phyloP scores from a whole-genome alignment of 106 monocot genomes.

The Agapanthus africanus region DNA sequence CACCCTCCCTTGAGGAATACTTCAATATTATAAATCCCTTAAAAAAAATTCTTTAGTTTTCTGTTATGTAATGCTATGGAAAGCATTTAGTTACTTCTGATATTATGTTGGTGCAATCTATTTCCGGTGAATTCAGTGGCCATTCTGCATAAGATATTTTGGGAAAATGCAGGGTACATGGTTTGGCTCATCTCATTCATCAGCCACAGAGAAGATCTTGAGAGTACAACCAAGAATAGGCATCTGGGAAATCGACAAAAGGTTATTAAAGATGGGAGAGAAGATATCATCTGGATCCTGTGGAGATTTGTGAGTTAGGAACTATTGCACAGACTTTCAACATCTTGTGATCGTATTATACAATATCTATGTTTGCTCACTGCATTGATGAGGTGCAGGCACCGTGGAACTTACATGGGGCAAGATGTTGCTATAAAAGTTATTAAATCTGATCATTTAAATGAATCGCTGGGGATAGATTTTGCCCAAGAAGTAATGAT shows the following conservation, averaged over 20 bases:
- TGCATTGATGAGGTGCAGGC: conserved; percentile 32
- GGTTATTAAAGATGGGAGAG: conserved; percentile 54
- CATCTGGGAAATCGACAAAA: conserved; percentile 65
- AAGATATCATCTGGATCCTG: conserved; percentile 74
- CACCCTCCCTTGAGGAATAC: too few relatives aligned
- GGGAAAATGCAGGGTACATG: conserved; percentile 40
- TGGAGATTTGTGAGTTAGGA: conserved; percentile 69
- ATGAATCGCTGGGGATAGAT: conserved; percentile 47
- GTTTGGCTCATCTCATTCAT: conserved; percentile 42
- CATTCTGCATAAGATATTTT: not conserved
- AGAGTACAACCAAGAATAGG: conserved; percentile 31
- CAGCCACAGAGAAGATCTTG: conserved; percentile 25
- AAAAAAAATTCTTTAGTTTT: too few relatives aligned
- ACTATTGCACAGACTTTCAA: not conserved
- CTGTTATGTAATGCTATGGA: not conserved
- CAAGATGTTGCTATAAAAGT: conserved; percentile 90
- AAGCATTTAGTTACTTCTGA: not conserved
- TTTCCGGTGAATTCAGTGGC: not conserved
- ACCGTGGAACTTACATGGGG: conserved; percentile 66
- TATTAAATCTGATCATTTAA: conserved; percentile 66
- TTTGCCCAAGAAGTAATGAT: conserved; percentile 88
- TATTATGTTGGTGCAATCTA: not conserved
- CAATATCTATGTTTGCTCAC: not conserved
- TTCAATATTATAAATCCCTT: too few relatives aligned
- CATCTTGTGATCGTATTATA: not conserved